Evolutionary conservation across 257 asterid genomes (phyloP).

Genomic region (Penstemon barbatus): DNA sequence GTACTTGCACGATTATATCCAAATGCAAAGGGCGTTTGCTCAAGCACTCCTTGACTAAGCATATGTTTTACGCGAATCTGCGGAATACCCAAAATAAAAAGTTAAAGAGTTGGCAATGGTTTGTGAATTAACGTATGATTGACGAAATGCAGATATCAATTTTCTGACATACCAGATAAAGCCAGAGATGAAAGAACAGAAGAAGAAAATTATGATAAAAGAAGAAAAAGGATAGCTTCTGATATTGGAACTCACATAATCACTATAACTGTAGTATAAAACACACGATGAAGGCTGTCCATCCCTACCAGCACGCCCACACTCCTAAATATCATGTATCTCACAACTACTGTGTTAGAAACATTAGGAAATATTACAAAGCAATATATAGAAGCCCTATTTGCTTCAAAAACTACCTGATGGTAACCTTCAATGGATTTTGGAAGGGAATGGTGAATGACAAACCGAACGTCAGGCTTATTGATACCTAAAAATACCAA

Average conservation of each 20-base stretch:
- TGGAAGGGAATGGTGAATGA: slow-evolving; percentile 98
- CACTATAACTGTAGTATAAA: slow-evolving; percentile 89
- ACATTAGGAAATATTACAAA: slow-evolving; percentile 4
- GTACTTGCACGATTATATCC: slow-evolving; percentile 56
- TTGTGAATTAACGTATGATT: slow-evolving; percentile 4
- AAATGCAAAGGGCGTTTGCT: slow-evolving; percentile 60
- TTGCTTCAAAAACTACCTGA: slow-evolving; percentile 57
- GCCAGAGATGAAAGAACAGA: slow-evolving; percentile 10
- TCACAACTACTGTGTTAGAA: slow-evolving; percentile 10
- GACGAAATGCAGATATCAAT: slow-evolving; percentile 27
- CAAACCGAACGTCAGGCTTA: slow-evolving; percentile 99
- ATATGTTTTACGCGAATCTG: slow-evolving; percentile 96
- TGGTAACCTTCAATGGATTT: slow-evolving; percentile 98
- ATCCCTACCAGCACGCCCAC: slow-evolving; percentile 99
- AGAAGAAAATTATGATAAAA: slow-evolving; percentile 13
- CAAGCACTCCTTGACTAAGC: slow-evolving; percentile 80
- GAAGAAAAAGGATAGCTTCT: slow-evolving; percentile 21
- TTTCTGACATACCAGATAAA: slow-evolving; percentile 17
- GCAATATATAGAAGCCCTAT: slow-evolving; percentile 24
- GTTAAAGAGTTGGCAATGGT: slow-evolving; percentile 16
- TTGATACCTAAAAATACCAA: slow-evolving; percentile 70
- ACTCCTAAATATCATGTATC: slow-evolving; percentile 60
- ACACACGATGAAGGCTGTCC: slow-evolving; percentile 91
- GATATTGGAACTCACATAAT: slow-evolving; percentile 61
- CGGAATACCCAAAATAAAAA: slow-evolving; percentile 25